Conservation (phyloP, 2,329 filamentous ascomycete genomes). For the Capronia epimyces region DNA sequence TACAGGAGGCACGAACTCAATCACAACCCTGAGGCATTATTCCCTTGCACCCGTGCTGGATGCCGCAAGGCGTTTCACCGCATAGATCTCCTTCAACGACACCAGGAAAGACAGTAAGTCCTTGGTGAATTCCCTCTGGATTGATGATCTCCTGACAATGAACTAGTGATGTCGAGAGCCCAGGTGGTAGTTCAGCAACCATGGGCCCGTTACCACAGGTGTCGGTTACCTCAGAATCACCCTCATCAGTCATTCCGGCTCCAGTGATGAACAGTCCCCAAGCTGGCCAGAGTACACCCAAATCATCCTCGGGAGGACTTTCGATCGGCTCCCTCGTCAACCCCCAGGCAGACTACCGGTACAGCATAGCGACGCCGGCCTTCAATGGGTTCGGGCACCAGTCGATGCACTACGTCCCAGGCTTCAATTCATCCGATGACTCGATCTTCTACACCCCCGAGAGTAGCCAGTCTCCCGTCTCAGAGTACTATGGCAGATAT, state of each 20-base stretch:
- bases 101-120: slow-evolving; percentile 48
- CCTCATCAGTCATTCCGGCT: slow-evolving; percentile 23
- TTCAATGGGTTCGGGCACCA: slow-evolving; percentile 20
- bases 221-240: slow-evolving; percentile 21
- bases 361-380: slow-evolving; percentile 23
- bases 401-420: slow-evolving; percentile 21
- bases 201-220: slow-evolving; percentile 18
- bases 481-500: slow-evolving; percentile 27
- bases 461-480: slow-evolving; percentile 29
- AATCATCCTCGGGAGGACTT: slow-evolving; percentile 25
- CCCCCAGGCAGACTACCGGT: slow-evolving; percentile 25
- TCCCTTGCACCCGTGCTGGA: slow-evolving; percentile 39
- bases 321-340: slow-evolving; percentile 30
- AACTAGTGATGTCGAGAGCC: slow-evolving; percentile 23
- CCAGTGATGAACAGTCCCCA: slow-evolving; percentile 25
- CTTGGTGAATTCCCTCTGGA: not conserved
- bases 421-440: slow-evolving; percentile 26
- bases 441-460: slow-evolving; percentile 29
- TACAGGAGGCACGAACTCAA: slow-evolving; percentile 47
- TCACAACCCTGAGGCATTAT: slow-evolving; percentile 45
- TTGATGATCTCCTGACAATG: slow-evolving; percentile 5
- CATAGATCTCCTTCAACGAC: slow-evolving; percentile 43
- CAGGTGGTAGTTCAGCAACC: slow-evolving; percentile 8
- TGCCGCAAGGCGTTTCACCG: slow-evolving; percentile 48
- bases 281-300: slow-evolving; percentile 22